Conservation (phyloP, 345 rosid species). For the Erodium maritimum region DNA sequence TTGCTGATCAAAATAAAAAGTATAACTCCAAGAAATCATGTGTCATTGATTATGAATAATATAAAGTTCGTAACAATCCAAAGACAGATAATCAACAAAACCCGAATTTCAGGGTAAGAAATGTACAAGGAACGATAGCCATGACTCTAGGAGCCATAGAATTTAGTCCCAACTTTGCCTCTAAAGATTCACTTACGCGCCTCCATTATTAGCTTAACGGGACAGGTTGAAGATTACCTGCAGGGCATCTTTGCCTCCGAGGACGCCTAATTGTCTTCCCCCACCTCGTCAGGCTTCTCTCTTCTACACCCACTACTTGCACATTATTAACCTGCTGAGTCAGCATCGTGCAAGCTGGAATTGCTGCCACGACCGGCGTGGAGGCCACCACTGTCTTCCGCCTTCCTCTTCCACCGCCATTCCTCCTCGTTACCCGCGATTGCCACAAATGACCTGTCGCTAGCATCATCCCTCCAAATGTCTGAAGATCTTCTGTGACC, state of each 20-base stretch:
- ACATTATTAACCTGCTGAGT: slow-evolving; percentile 44
- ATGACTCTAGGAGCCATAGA: slow-evolving; percentile 10
- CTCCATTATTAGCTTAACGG: slow-evolving; percentile 27
- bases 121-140: slow-evolving; percentile 28
- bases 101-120: slow-evolving; percentile 26
- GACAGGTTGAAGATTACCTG: slow-evolving; percentile 49
- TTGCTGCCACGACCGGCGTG: slow-evolving; percentile 22
- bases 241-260: slow-evolving; percentile 79
- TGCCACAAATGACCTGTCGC: slow-evolving; percentile 68
- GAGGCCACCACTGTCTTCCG: slow-evolving; percentile 27
- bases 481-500: slow-evolving; percentile 87
- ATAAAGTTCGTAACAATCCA: slow-evolving; percentile 25
- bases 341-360: slow-evolving; percentile 21
- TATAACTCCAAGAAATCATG: slow-evolving; percentile 31
- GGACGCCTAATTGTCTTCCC: slow-evolving; percentile 88
- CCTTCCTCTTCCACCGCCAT: slow-evolving; percentile 64
- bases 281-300: slow-evolving; percentile 77
- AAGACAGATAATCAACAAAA: slow-evolving; percentile 26
- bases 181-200: background rate
- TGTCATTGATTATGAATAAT: slow-evolving; percentile 34
- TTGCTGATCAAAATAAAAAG: too few species aligned
- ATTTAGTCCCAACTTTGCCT: too few species aligned
- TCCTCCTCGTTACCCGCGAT: slow-evolving; percentile 56
- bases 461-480: slow-evolving; percentile 75
- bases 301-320: slow-evolving; percentile 56